Conservation (phyloP, 2,329 filamentous ascomycete species). For the Arachnomyces sp. region DNA sequence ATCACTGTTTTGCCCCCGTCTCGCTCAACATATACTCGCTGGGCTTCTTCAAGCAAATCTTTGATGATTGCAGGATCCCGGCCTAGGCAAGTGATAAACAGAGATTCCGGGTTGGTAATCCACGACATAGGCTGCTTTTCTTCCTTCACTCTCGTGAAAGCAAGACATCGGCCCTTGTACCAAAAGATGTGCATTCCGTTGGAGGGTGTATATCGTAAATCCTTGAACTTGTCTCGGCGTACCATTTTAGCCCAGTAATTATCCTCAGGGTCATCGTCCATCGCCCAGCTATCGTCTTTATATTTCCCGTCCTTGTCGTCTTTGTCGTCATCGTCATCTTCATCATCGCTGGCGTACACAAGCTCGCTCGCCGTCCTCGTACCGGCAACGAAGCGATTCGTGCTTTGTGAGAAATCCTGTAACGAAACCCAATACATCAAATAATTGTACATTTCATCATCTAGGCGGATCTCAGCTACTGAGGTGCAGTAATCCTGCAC, state of each 20-base stretch:
- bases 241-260: constrained; percentile 33
- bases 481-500: constrained; percentile 53
- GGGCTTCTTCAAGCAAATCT: constrained; percentile 27
- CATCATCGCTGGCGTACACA: constrained; percentile 22
- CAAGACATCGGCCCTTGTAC: constrained; percentile 51
- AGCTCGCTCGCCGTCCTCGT: constrained; percentile 44
- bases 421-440: constrained; percentile 60
- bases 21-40: constrained; percentile 26
- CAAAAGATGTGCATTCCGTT: constrained; percentile 62
- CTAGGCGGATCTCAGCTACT: constrained; percentile 56
- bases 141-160: constrained; percentile 22
- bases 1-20: constrained; percentile 31
- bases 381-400: constrained; percentile 57
- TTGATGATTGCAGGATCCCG: constrained; percentile 27
- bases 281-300: constrained; percentile 23
- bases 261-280: constrained; percentile 26
- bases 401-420: constrained; percentile 52
- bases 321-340: constrained; percentile 19
- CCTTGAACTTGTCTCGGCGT: constrained; percentile 27
- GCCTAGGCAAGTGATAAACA: constrained; percentile 29
- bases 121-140: constrained; percentile 16
- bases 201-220: constrained; percentile 53
- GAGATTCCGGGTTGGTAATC: constrained; percentile 20
- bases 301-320: constrained; percentile 38
- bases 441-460: constrained; percentile 67